These are phyloP conservation scores for Saraca asoca DNA, from an alignment of 331 rosid species.

Conservation along the genomic window DNA sequence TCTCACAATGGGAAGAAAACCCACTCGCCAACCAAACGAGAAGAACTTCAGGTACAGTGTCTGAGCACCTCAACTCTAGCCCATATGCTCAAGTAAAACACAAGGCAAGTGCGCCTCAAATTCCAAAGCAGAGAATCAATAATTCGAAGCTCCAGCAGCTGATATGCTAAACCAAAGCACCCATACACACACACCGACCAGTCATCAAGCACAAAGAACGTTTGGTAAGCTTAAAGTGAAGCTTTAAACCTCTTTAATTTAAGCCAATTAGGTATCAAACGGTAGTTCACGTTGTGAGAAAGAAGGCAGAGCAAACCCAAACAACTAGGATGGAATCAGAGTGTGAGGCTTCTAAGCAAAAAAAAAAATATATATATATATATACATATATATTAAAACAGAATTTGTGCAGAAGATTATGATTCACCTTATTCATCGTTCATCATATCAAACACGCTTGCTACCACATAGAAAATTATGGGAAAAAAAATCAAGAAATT, in stretches of 20 bases:
- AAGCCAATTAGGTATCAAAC: background rate
- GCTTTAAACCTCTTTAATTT: background rate
- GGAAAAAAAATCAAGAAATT: too few relatives aligned
- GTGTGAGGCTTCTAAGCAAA: constrained; percentile 13
- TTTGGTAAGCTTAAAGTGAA: constrained; percentile 41
- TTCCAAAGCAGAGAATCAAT: background rate
- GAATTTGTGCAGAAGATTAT: constrained; percentile 1
- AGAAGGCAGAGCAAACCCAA: background rate
- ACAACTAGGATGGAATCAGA: background rate
- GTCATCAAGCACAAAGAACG: constrained; percentile 41
- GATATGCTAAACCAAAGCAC: background rate
- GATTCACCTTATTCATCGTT: background rate
- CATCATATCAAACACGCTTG: background rate
- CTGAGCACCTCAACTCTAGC: background rate
- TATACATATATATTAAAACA: too few relatives aligned
- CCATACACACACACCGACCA: constrained; percentile 29
- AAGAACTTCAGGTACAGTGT: background rate
- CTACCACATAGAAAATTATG: background rate
- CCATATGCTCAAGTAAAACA: background rate
- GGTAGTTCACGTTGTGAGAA: background rate
- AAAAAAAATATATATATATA: too few relatives aligned
- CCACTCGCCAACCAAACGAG: constrained; percentile 18
- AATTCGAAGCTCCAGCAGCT: background rate
- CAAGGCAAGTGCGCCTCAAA: background rate
- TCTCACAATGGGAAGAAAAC: background rate